A percentile compares a stretch with the other conserved stretches of the same genome.
These are phyloP conservation scores for Cordyceps javanica DNA, from an alignment of 2,329 filamentous ascomycete genomes.

Conservation along the genomic window DNA sequence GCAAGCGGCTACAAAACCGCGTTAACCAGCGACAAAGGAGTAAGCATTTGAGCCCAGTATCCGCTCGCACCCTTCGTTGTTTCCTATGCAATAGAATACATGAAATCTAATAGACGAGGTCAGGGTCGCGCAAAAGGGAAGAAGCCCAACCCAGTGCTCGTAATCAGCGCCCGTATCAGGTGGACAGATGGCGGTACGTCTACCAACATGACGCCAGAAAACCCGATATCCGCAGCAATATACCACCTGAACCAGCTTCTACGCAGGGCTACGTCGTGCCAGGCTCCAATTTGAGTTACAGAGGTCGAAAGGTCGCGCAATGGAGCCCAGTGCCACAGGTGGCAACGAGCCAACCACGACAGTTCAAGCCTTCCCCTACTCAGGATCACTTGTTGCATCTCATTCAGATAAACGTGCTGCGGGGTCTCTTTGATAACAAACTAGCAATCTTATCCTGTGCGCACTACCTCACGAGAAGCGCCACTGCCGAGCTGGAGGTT, in stretches of 20 bases:
- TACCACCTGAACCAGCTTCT: not conserved
- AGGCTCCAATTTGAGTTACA: not conserved
- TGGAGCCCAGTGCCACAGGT: no score
- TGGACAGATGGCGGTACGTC: conserved; percentile 14
- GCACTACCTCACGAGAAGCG: not conserved
- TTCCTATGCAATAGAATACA: no score
- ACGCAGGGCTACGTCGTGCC: not conserved
- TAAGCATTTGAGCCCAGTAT: not conserved
- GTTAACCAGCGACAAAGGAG: conserved; percentile 15
- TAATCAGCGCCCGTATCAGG: conserved; percentile 9
- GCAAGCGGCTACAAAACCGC: conserved; percentile 15
- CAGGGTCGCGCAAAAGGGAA: not conserved
- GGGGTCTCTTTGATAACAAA: conserved; percentile 13
- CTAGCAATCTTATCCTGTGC: conserved; percentile 3
- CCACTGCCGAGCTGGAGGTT: not conserved
- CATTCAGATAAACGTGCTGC: conserved; percentile 10
- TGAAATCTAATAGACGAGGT: not conserved
- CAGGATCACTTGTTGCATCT: conserved; percentile 11
- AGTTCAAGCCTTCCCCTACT: not conserved
- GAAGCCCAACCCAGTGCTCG: not conserved
- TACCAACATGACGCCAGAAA: not conserved
- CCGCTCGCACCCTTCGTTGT: no score
- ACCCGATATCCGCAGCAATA: not conserved
- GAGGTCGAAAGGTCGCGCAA: not conserved
- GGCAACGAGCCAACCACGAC: not conserved